Conservation (phyloP, 305 asterid species). For the Fraxinus floribunda region DNA sequence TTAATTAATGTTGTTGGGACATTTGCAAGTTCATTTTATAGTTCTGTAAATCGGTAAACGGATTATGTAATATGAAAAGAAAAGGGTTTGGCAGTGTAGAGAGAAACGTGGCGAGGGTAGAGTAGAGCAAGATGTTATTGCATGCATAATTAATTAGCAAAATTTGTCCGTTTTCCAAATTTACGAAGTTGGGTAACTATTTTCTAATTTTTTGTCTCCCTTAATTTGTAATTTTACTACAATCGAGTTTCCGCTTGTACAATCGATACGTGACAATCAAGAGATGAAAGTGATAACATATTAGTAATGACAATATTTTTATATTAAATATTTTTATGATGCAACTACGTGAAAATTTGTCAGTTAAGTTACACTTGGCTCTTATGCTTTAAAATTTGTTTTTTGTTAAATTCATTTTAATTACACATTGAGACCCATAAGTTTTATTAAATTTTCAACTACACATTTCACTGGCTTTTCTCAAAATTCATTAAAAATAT, state of each 20-base stretch:
- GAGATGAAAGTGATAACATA: background rate
- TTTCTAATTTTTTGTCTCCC: too few relatives aligned
- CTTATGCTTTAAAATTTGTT: too few relatives aligned
- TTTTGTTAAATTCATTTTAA: too few relatives aligned
- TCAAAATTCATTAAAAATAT: too few relatives aligned
- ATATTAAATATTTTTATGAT: background rate
- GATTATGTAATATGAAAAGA: background rate
- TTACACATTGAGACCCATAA: background rate
- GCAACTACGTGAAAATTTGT: too few relatives aligned
- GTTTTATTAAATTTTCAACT: too few relatives aligned
- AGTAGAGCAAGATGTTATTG: conserved; percentile 25
- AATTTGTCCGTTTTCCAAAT: background rate
- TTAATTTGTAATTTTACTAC: background rate
- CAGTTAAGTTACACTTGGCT: too few relatives aligned
- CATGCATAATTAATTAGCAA: conserved; percentile 13
- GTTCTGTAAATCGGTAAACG: background rate
- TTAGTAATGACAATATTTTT: too few relatives aligned
- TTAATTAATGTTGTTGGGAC: background rate
- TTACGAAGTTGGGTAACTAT: background rate
- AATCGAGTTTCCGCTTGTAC: background rate
- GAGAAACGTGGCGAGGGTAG: conserved; percentile 40
- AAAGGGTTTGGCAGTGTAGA: background rate
- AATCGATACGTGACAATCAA: background rate
- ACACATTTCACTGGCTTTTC: background rate
- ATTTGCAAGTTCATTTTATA: background rate